phyloP scores from a whole-genome alignment of 169 alveolate species.

The Toxoplasma gondii region DNA sequence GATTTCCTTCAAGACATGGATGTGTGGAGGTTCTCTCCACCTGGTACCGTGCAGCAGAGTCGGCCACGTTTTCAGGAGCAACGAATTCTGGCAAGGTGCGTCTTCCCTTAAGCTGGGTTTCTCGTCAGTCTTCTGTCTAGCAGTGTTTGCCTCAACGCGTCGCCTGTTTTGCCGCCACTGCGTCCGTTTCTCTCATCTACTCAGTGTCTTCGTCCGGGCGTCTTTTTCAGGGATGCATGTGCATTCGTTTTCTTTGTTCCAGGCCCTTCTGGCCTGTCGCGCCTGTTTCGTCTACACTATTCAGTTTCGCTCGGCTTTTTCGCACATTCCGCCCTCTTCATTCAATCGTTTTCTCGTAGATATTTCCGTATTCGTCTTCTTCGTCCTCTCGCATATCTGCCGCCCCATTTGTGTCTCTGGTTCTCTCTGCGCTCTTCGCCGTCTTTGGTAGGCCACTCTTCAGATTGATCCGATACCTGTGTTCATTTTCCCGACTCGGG shows the following conservation, averaged over 20 bases:
- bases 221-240: no score
- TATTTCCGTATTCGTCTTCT: not conserved
- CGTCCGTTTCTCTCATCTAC: not conserved
- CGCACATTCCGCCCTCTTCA: not conserved
- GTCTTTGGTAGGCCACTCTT: no score
- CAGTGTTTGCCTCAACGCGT: not conserved
- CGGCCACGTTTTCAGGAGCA: conserved; percentile 70
- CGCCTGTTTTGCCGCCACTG: not conserved
- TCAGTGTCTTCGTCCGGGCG: no score
- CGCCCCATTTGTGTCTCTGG: not conserved
- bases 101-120: not conserved
- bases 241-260: no score
- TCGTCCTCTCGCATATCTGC: not conserved
- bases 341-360: not conserved
- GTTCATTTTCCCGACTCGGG: no score
- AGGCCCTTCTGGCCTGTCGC: not conserved
- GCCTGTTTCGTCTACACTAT: not conserved
- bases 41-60: conserved; percentile 72
- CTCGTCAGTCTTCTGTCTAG: not conserved
- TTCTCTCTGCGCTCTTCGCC: not conserved
- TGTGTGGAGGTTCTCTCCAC: conserved; percentile 74
- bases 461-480: no score
- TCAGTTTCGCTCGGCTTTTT: not conserved
- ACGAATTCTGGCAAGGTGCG: conserved; percentile 68
- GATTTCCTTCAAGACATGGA: conserved; percentile 72